These are phyloP conservation scores for Choanephora cucurbitarum DNA, from an alignment of 371 early-diverging fungal species.

Conservation along the genomic window DNA sequence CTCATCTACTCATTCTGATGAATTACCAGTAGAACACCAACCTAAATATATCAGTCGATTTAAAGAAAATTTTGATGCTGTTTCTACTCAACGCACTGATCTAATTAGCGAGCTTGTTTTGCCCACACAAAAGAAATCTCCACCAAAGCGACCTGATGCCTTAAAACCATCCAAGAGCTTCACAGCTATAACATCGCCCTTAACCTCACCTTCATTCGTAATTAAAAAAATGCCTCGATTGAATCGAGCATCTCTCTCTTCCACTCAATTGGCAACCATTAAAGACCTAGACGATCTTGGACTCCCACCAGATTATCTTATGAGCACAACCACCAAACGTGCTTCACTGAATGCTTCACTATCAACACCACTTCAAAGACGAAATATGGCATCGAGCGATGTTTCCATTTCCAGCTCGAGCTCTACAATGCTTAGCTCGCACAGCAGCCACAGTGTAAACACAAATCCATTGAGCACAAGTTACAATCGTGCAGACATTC, in stretches of 20 bases:
- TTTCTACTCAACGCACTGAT: background rate
- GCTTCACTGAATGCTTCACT: conserved; percentile 2
- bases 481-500: conserved; percentile 36
- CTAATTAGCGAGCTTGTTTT: background rate
- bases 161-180: conserved; percentile 3
- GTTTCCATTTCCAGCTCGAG: no score
- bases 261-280: background rate
- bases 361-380: conserved; percentile 19
- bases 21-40: conserved; percentile 5
- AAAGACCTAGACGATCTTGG: background rate
- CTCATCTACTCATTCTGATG: background rate
- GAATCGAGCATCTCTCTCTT: background rate
- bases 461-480: background rate
- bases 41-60: conserved; percentile 28
- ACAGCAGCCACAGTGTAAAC: background rate
- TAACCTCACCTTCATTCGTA: background rate
- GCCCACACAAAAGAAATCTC: conserved; percentile 1
- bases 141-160: background rate
- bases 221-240: conserved; percentile 28
- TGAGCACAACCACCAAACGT: conserved; percentile 5
- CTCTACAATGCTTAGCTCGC: no score
- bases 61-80: conserved; percentile 37
- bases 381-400: background rate
- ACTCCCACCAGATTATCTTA: conserved; percentile 1
- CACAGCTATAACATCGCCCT: background rate